phyloP scores from a whole-genome alignment of 441 rosid genomes.

The Adansonia madagascariensis region DNA sequence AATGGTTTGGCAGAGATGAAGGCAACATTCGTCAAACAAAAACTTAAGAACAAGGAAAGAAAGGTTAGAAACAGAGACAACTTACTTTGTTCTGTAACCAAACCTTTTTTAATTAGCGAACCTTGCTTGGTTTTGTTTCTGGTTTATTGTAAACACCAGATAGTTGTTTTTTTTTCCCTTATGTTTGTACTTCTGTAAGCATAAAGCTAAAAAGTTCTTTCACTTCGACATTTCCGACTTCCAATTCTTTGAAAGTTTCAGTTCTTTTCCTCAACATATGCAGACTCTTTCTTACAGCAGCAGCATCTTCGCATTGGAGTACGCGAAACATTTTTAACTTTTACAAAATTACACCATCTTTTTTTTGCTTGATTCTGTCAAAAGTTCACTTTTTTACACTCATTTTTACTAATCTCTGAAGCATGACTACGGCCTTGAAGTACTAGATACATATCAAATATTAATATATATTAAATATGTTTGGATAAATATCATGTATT shows the following conservation, averaged over 20 bases:
- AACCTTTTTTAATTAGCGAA: not conserved
- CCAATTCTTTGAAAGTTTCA: not conserved
- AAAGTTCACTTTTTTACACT: not conserved
- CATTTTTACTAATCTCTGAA: no score
- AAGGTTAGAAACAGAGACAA: not conserved
- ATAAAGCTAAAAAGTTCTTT: not conserved
- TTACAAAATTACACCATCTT: not conserved
- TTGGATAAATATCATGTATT: no score
- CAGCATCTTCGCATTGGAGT: not conserved
- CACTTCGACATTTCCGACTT: constrained; percentile 7
- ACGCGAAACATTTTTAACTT: not conserved
- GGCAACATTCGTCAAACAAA: not conserved
- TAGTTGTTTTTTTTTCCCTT: not conserved
- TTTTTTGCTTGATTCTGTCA: not conserved
- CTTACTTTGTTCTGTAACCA: not conserved
- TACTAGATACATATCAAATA: no score
- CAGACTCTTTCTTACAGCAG: not conserved
- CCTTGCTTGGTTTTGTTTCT: not conserved
- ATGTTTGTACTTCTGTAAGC: constrained; percentile 1
- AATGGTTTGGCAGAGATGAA: constrained; percentile 34
- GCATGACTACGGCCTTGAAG: no score
- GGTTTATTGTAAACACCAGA: not conserved
- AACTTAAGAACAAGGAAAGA: not conserved
- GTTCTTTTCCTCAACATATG: not conserved
- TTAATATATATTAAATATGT: no score